Evolutionary conservation across 75 land plant genomes (phyloP), one percentile per base, ranked within the genome.

Genomic region (Cupressus sempervirens): DNA sequence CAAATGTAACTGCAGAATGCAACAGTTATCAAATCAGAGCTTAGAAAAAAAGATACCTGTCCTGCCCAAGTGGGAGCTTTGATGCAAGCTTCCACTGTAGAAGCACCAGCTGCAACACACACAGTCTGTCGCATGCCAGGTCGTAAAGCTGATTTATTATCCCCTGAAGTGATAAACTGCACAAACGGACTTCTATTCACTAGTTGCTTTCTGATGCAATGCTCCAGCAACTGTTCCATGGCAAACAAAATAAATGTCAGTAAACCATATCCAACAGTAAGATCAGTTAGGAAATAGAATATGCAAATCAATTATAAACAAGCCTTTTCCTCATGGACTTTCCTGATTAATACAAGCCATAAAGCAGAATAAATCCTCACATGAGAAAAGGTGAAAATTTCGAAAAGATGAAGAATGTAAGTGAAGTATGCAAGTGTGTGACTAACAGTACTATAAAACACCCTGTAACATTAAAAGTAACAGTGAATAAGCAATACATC

Each of bases 41-140:
- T 65, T 8, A 8, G 7, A 45, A 45, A 32, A 62, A 87, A 23
- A 30, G 77, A 32, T 80, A 98, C 99, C 99, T 98, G 99, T 11
- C 89, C 95, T 72, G 94, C 99, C 99, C 99, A 98, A 85, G 93
- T 75, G 23, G 98, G 91, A 82, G 92, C 90, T 83, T 93, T 96
- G 84, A 94, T 83, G 81, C 88, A 85, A 86, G 94, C 93, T 93
- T 98, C 98, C 86, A 95, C 92, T 20, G 93, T 93, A 67, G 89
- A 53, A 76, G 94, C 94, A 34, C 99, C 99, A 87, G 96, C 93
- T 48, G 98, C 99, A 83, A 98, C 84, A 82, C 97, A 91, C 76
- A 88, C 84, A 74, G 97, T 96, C 58, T 80, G 92, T 14, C 96
- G 88, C 83, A 96, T 91, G 41, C 93, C 95, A 76, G 87, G 85